Evolutionary conservation across 352 stramenopile species (phyloP), one percentile per base, ranked within the genome.

Genomic region (Globisporangium parvum): DNA sequence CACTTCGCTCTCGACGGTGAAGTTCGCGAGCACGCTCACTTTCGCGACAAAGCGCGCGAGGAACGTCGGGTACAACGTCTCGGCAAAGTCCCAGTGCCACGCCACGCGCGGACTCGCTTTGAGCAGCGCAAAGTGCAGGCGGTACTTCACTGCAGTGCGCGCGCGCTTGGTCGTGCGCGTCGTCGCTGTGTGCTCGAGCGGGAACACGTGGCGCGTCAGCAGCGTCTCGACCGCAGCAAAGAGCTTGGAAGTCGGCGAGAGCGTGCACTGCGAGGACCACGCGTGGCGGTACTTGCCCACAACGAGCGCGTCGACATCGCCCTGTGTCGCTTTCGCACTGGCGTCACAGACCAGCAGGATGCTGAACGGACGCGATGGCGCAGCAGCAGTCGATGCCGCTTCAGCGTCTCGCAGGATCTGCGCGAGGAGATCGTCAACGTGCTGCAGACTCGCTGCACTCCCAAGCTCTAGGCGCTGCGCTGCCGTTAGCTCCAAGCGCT

Each of bases 251-350:
- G 68, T 64, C 24, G 53, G 56, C 44, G 35, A 44, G 23, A 73
- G 24, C 53, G 68, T 41, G 31, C 66, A 80, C 35, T 59, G 55
- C 28, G 26, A 65, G 8, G 75, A 73, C 77, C 76, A 93, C n/a
- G 75, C 83, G 55, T 91, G 79, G 11, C 71, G 78, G 56, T 88
- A 57, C 37, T 80, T 82, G 26, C 83, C 83, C 14, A 90, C 67
- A 2, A 62, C 69, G 18, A 92, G 60, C 1, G 60, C 21, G 3
- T 69, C 47, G 39, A 14, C n/a, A n/a, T n/a, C n/a, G n/a, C 39
- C 39, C 6, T 20, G 8, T 10, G 39, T 44, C 2, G 18, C 14
- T 12, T 56, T 45, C 14, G 37, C 55, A 18, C 33, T 20, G 6
- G 72, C 55, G 31, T 73, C 63, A 56, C 75, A 84, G 0, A 87